A percentile compares a stretch with the other conserved stretches of the same genome.
Evolutionary conservation across 2,329 filamentous ascomycete species (phyloP).

Genomic region (Penicillium expansum): DNA sequence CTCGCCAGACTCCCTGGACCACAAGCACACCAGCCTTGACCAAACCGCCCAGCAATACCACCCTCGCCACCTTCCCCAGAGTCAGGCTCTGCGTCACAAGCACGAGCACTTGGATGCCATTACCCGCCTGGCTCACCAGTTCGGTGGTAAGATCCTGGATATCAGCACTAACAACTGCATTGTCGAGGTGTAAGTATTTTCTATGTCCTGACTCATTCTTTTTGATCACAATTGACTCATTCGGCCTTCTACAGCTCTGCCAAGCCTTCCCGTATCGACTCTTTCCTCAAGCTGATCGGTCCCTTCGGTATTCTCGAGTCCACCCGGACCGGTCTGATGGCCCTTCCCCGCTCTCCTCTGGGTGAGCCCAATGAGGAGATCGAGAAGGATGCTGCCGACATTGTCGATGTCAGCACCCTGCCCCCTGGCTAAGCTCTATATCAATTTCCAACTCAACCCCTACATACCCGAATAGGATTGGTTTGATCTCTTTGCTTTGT

Average conservation of each 20-base stretch:
- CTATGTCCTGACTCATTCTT: background rate
- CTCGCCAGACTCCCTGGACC: constrained; percentile 40
- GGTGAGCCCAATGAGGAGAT: constrained; percentile 69
- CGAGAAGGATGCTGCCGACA: constrained; percentile 85
- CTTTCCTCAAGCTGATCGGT: constrained; percentile 90
- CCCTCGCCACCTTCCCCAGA: constrained; percentile 78
- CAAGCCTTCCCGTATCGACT: constrained; percentile 90
- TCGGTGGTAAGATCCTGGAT: constrained; percentile 94
- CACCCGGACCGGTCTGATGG: constrained; percentile 93
- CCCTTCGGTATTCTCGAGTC: constrained; percentile 97
- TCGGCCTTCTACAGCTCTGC: constrained; percentile 62
- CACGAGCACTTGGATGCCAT: constrained; percentile 96
- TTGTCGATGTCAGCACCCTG: constrained; percentile 90
- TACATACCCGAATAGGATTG: constrained; percentile 23
- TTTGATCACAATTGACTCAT: constrained; percentile 2
- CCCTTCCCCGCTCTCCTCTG: constrained; percentile 86
- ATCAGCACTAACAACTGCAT: constrained; percentile 99
- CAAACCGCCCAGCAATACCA: constrained; percentile 60
- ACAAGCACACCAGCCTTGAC: constrained; percentile 17
- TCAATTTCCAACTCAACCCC: constrained; percentile 20
- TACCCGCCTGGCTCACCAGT: constrained; percentile 95
- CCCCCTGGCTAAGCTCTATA: constrained; percentile 70
- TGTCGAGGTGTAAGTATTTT: constrained; percentile 79
- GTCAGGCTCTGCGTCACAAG: constrained; percentile 90
- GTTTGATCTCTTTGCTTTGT: constrained; percentile 18